Conservation (phyloP, 2,329 filamentous ascomycete species). For the Aspergillus oerlinghausenensis region DNA sequence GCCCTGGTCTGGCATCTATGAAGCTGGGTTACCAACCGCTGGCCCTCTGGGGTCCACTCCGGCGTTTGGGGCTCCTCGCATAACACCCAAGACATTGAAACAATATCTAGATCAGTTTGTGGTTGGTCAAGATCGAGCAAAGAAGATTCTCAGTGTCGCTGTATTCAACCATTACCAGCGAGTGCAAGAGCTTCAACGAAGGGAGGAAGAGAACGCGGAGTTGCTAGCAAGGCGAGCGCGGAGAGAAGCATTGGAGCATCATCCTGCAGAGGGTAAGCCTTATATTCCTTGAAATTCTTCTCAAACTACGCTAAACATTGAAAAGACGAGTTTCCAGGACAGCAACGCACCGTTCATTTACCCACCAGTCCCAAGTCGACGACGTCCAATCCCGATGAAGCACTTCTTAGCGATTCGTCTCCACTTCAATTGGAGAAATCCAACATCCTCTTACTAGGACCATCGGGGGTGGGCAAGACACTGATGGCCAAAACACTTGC, state of each 20-base stretch:
- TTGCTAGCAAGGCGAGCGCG: slow-evolving; percentile 65
- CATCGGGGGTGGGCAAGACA: slow-evolving; percentile 93
- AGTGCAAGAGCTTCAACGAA: slow-evolving; percentile 68
- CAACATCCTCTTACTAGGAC: slow-evolving; percentile 84
- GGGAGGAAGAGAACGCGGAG: slow-evolving; percentile 75
- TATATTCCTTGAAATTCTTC: background rate
- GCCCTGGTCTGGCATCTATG: slow-evolving; percentile 60
- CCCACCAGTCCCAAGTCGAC: slow-evolving; percentile 25
- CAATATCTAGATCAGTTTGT: slow-evolving; percentile 92
- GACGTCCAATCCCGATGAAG: slow-evolving; percentile 27
- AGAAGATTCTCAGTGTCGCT: slow-evolving; percentile 87
- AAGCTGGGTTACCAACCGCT: slow-evolving; percentile 56
- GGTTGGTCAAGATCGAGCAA: slow-evolving; percentile 85
- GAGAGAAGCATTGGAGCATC: slow-evolving; percentile 62
- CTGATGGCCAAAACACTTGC: slow-evolving; percentile 87
- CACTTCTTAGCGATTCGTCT: slow-evolving; percentile 49
- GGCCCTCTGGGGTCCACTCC: slow-evolving; percentile 60
- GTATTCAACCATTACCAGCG: slow-evolving; percentile 97
- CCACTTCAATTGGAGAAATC: slow-evolving; percentile 86
- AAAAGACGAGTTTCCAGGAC: slow-evolving; percentile 59
- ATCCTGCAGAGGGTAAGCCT: slow-evolving; percentile 70
- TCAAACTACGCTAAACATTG: slow-evolving; percentile 6
- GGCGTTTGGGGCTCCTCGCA: slow-evolving; percentile 52
- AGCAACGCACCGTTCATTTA: slow-evolving; percentile 49
- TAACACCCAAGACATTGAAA: slow-evolving; percentile 68